Evolutionary conservation across 1,284 basidiomycete genomes (phyloP).

Genomic region (Apiotrichum akiyoshidainum): DNA sequence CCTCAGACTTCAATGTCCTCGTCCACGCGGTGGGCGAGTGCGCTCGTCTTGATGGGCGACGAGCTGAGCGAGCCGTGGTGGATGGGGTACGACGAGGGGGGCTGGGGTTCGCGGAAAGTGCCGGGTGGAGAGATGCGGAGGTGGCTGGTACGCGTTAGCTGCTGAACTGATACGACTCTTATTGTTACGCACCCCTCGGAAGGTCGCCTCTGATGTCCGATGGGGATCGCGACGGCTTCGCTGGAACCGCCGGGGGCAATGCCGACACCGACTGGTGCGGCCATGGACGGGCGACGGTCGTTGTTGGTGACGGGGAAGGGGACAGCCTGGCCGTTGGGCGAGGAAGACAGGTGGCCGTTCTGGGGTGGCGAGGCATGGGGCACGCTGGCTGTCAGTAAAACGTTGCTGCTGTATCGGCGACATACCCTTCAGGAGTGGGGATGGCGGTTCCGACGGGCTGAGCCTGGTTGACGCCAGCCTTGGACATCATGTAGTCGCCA

Average conservation of each 20-base stretch:
- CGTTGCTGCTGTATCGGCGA: constrained; percentile 16
- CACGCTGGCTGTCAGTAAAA: constrained; percentile 30
- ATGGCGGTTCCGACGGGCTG: constrained; percentile 88
- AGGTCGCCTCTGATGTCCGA: constrained; percentile 31
- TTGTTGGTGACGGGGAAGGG: constrained; percentile 10
- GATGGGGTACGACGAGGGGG: constrained; percentile 42
- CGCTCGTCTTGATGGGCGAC: constrained; percentile 48
- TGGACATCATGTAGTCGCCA: constrained; percentile 92
- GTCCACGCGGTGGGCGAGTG: constrained; percentile 40
- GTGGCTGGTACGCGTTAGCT: constrained; percentile 19
- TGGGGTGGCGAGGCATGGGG: constrained; percentile 49
- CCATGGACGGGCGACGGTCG: constrained; percentile 13
- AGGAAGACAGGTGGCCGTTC: constrained; percentile 40
- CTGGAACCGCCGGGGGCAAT: constrained; percentile 39
- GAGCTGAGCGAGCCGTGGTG: constrained; percentile 40
- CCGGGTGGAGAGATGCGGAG: constrained; percentile 42
- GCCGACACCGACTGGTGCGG: constrained; percentile 38
- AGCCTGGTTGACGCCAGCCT: constrained; percentile 83
- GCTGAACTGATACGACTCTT: too few relatives aligned
- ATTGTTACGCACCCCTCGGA: constrained; percentile 38
- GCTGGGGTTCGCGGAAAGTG: constrained; percentile 35
- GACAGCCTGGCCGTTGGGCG: constrained; percentile 27
- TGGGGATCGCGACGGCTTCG: constrained; percentile 42
- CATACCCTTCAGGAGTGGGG: constrained; percentile 89
- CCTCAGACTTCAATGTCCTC: constrained; percentile 33